Conservation (phyloP, 441 rosid genomes). For the Monsonia emarginata region DNA sequence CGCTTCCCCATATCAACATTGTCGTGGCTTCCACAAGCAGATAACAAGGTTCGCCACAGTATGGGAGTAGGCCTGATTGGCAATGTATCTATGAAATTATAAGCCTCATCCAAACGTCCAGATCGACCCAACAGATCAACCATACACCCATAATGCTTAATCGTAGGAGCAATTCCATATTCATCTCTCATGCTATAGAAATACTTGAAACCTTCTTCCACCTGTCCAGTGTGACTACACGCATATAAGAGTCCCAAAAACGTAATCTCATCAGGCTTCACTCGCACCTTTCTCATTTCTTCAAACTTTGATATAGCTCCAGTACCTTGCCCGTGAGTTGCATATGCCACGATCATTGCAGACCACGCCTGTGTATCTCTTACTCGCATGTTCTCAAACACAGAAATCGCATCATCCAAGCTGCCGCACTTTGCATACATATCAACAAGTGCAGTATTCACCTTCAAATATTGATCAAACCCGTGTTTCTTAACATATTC, state of each 20-base stretch:
- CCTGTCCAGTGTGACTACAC: slow-evolving; percentile 65
- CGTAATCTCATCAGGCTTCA: slow-evolving; percentile 57
- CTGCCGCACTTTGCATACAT: slow-evolving; percentile 82
- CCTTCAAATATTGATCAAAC: slow-evolving; percentile 48
- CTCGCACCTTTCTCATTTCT: slow-evolving; percentile 36
- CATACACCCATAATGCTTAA: slow-evolving; percentile 78
- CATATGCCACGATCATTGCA: slow-evolving; percentile 68
- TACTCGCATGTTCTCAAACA: slow-evolving; percentile 40
- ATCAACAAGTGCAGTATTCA: slow-evolving; percentile 60
- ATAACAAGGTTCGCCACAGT: slow-evolving; percentile 69
- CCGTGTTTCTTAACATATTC: slow-evolving; percentile 55
- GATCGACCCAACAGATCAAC: slow-evolving; percentile 71
- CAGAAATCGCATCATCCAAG: slow-evolving; percentile 51
- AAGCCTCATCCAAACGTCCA: slow-evolving; percentile 54
- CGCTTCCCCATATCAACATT: slow-evolving; percentile 42
- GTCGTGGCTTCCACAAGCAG: slow-evolving; percentile 54
- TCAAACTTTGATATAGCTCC: slow-evolving; percentile 46
- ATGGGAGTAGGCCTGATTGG: slow-evolving; percentile 52
- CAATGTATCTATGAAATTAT: slow-evolving; percentile 43
- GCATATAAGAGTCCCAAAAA: slow-evolving; percentile 66
- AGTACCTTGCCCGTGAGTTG: slow-evolving; percentile 52
- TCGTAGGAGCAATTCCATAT: slow-evolving; percentile 37
- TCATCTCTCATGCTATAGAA: slow-evolving; percentile 38
- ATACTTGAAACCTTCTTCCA: slow-evolving; percentile 44
- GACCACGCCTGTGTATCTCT: slow-evolving; percentile 72